Conservation (phyloP, 805 yeast genomes). For the Candida orba region DNA sequence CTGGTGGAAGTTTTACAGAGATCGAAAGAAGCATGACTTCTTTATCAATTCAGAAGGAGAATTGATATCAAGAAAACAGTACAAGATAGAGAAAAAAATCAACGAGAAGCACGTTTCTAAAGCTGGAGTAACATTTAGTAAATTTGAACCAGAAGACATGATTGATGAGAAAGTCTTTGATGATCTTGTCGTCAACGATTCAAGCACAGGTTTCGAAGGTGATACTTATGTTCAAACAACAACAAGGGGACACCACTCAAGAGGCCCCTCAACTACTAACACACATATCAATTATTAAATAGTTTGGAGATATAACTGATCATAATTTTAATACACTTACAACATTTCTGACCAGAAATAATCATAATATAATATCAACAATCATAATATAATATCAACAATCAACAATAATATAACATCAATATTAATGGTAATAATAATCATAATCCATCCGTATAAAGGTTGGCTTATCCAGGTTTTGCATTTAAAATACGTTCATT, state of each 20-base stretch:
- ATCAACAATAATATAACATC: too few species aligned
- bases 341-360: neutral
- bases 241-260: conserved; percentile 2
- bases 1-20: conserved; percentile 10
- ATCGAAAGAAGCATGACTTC: conserved; percentile 5
- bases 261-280: conserved; percentile 3
- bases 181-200: conserved; percentile 19
- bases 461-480: too few species aligned
- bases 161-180: conserved; percentile 22
- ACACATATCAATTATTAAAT: conserved; percentile 4
- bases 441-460: too few species aligned
- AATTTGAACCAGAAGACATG: conserved; percentile 18
- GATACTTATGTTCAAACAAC: conserved; percentile 14
- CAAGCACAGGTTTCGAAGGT: conserved; percentile 8
- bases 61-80: conserved; percentile 8
- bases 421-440: too few species aligned
- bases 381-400: too few species aligned
- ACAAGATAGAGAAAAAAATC: conserved; percentile 1
- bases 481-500: too few species aligned
- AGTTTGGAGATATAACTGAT: too few species aligned
- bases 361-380: too few species aligned
- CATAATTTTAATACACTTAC: neutral
- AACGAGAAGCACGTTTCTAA: neutral
- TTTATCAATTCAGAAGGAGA: conserved; percentile 25
- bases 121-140: neutral